These are phyloP conservation scores for Aureobasidium vineae DNA, from an alignment of 2,329 filamentous ascomycete genomes.

Conservation along the genomic window DNA sequence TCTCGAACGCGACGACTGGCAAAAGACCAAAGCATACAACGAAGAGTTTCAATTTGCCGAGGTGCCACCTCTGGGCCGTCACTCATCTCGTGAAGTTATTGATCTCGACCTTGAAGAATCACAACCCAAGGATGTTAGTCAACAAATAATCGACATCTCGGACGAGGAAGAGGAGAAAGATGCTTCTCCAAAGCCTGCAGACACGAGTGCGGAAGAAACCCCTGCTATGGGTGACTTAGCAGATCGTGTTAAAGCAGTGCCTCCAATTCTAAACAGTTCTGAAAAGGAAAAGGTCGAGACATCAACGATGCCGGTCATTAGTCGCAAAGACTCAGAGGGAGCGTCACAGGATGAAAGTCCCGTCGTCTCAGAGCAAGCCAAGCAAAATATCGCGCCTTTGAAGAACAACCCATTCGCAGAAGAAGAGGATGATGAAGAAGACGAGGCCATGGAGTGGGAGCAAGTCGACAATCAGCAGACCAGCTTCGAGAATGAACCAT, in stretches of 20 bases:
- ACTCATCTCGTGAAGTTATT: slow-evolving; percentile 51
- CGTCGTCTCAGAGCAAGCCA: slow-evolving; percentile 27
- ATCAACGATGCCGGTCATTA: background rate
- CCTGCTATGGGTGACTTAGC: slow-evolving; percentile 47
- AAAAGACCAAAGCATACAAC: slow-evolving; percentile 58
- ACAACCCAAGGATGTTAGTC: slow-evolving; percentile 41
- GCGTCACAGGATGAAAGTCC: background rate
- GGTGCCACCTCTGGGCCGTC: slow-evolving; percentile 56
- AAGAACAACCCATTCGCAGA: slow-evolving; percentile 16
- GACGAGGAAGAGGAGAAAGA: slow-evolving; percentile 33
- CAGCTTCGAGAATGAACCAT: background rate
- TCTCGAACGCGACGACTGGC: slow-evolving; percentile 48
- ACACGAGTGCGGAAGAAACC: slow-evolving; percentile 19
- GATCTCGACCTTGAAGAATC: slow-evolving; percentile 46
- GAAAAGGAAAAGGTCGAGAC: slow-evolving; percentile 1
- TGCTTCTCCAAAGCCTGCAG: background rate
- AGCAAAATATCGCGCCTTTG: slow-evolving; percentile 22
- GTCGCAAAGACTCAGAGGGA: background rate
- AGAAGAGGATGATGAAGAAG: slow-evolving; percentile 32
- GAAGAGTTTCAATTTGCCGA: slow-evolving; percentile 56
- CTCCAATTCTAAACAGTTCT: slow-evolving; percentile 34
- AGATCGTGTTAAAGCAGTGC: slow-evolving; percentile 45
- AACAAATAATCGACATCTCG: slow-evolving; percentile 46
- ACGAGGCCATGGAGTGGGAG: slow-evolving; percentile 51
- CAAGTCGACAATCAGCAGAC: slow-evolving; percentile 49